Conservation (phyloP, 2,329 filamentous ascomycete species). For the Botryotinia calthae region DNA sequence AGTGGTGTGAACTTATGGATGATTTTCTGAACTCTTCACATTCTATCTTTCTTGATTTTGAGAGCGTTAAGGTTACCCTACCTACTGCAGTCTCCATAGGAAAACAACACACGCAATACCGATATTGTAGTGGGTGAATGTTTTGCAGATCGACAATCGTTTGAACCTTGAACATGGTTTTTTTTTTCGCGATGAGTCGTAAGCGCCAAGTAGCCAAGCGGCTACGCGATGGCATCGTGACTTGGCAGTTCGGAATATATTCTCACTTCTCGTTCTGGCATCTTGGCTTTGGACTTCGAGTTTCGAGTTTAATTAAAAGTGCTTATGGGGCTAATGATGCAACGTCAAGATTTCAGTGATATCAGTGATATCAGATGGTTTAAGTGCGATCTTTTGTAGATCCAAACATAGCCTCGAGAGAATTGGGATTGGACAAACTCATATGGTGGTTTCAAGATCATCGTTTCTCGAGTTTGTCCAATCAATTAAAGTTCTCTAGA, state of each 20-base stretch:
- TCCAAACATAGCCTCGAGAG: background rate
- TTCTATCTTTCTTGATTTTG: background rate
- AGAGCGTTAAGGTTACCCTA: background rate
- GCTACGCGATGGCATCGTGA: background rate
- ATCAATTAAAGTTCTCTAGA: background rate
- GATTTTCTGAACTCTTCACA: background rate
- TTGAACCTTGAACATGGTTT: background rate
- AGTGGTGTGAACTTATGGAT: background rate
- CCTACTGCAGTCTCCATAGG: background rate
- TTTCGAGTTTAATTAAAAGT: background rate
- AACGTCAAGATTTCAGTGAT: background rate
- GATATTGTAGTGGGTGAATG: background rate
- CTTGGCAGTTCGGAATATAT: conserved; percentile 12
- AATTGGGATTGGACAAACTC: background rate
- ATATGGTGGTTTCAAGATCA: background rate
- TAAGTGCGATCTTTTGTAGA: too few relatives aligned
- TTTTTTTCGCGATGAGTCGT: background rate
- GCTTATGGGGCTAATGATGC: background rate
- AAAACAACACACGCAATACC: background rate
- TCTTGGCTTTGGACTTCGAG: background rate
- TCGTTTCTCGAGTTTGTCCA: background rate
- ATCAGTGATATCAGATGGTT: background rate
- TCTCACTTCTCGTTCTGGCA: background rate
- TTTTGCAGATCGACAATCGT: background rate
- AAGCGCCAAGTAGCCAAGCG: conserved; percentile 5